Base-by-base conservation (phyloP, 164 flowering plant species). In the Vitis rotundifolia region DNA sequence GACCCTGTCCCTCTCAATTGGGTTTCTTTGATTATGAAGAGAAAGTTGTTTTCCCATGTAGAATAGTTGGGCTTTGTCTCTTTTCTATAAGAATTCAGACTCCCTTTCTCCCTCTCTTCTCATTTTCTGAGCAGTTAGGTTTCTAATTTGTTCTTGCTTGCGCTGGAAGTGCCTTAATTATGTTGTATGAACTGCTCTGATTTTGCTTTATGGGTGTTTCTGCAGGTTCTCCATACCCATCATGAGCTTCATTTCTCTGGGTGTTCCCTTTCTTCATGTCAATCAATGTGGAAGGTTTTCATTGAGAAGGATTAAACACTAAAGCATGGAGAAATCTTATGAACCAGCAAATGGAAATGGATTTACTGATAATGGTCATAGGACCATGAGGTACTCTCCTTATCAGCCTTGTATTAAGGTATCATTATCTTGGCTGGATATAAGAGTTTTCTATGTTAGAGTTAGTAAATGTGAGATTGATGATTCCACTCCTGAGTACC, bases 371-470 rank as follows among this genome's bases (percentile, higher is more conserved):
- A 75, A 79, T 56, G 81, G 83, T 29, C 79, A 72, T 69, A 70
- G 65, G 50, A 53, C 68, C 11, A 15, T 63, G n/a, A 74, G 77
- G 73, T 72, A 64, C 64, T 68, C 79, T 4, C 49, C 70, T 66
- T 74, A 77, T 74, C 80, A 78, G 68, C 79, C 81, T 4, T 64
- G 61, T 56, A 54, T 61, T 44, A 78, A 78, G 75, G 59, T n/a
- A 28, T 70, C 71, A 19, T 68, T 74, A 55, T 76, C 67, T 26
- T 81, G 83, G 83, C 80, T 93, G 52, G 92, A 91, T 75, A 19
- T 90, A 19, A 84, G 89, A 78, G 95, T 93, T 8, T 87, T 93
- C 62, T 93, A 88, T 74, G 93, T 93, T 22, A 82, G 93, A 67
- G 56, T 93, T 47, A 87, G 90, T 83, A 82, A 85, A 66, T 90